Evolutionary conservation across 75 land plant species (phyloP).

Genomic region (Sequoiadendron giganteum): DNA sequence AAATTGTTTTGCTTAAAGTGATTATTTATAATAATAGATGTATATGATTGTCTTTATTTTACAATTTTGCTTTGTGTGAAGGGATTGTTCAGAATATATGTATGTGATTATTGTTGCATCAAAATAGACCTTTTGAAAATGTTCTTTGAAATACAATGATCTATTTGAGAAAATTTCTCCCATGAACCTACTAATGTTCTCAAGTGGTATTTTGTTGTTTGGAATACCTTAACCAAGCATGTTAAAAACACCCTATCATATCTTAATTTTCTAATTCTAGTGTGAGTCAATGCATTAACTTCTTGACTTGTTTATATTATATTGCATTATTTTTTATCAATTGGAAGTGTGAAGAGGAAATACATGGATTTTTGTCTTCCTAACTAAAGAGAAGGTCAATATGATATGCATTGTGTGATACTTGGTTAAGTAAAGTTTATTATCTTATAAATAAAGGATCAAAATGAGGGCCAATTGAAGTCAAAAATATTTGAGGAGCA

Average conservation of each 20-base stretch:
- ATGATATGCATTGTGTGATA: too few relatives aligned
- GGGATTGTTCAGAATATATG: background rate
- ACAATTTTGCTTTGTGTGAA: too few relatives aligned
- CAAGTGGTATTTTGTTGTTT: background rate
- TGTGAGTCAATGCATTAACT: background rate
- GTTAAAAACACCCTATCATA: background rate
- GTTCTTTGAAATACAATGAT: background rate
- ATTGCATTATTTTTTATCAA: background rate
- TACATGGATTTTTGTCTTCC: too few relatives aligned
- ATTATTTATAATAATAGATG: background rate
- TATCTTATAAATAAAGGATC: too few relatives aligned
- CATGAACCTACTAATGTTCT: background rate
- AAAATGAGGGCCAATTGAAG: too few relatives aligned
- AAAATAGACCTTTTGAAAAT: background rate
- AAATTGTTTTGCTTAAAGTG: background rate
- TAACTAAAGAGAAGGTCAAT: too few relatives aligned
- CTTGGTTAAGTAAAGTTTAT: too few relatives aligned
- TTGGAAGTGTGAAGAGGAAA: background rate
- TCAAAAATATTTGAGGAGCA: too few relatives aligned
- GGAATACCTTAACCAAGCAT: background rate
- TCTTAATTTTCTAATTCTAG: background rate
- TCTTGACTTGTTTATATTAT: background rate
- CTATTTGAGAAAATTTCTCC: too few relatives aligned
- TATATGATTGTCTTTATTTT: background rate
- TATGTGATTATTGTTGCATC: background rate